Evolutionary conservation across 2,329 filamentous ascomycete genomes (phyloP).

Genomic region (Dryadomyces quercus-mongolicae): DNA sequence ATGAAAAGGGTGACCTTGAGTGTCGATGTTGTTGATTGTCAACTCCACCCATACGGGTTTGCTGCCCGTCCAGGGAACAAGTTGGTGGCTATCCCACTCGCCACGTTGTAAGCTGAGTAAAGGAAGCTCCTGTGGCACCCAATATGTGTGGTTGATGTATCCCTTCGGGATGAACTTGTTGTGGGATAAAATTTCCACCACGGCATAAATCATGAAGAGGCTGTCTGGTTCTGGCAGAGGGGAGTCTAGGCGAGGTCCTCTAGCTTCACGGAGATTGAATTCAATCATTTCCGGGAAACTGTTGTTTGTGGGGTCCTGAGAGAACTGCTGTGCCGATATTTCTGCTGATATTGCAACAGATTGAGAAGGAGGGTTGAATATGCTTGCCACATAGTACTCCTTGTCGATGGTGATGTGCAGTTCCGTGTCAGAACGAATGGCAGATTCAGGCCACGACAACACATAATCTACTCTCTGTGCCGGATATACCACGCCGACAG

Average conservation of each 20-base stretch:
- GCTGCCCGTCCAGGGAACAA: conserved; percentile 14
- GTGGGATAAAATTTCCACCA: conserved; percentile 12
- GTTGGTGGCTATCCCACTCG: conserved; percentile 14
- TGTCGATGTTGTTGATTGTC: conserved; percentile 16
- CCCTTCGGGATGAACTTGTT: conserved; percentile 12
- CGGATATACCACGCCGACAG: conserved; percentile 13
- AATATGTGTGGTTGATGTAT: conserved; percentile 14
- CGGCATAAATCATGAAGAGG: conserved; percentile 12
- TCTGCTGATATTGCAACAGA: neutral
- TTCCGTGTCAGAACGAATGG: neutral
- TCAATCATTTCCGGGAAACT: neutral
- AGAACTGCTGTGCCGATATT: neutral
- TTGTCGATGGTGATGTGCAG: conserved; percentile 12
- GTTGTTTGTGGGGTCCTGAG: neutral
- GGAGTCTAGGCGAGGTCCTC: conserved; percentile 2
- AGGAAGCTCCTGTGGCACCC: conserved; percentile 11
- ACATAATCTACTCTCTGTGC: conserved; percentile 14
- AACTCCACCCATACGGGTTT: conserved; percentile 14
- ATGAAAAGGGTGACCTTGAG: conserved; percentile 16
- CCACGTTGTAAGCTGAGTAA: conserved; percentile 10
- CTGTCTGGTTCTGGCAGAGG: conserved; percentile 8
- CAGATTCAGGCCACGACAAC: conserved; percentile 10
- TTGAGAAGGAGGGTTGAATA: neutral
- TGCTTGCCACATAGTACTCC: conserved; percentile 9
- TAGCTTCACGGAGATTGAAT: conserved; percentile 7